Percentiles rank a stretch among this genome's conserved stretches.
Evolutionary conservation across 2,329 filamentous ascomycete genomes (phyloP).

Genomic region (Neonectria ditissima): DNA sequence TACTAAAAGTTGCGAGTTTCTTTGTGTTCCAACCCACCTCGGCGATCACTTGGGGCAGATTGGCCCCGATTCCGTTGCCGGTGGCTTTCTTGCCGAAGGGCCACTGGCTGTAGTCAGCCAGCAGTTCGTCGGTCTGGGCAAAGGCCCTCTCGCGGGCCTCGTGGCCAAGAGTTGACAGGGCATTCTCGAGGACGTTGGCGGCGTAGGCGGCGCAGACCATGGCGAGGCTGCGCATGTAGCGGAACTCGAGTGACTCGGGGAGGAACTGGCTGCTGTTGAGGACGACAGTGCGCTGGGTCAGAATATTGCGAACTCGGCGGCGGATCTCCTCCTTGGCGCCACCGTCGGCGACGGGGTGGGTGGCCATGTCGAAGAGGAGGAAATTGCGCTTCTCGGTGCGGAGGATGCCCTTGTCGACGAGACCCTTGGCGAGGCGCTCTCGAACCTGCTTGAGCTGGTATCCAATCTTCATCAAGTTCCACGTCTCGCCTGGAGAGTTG

Average conservation of each 20-base stretch:
- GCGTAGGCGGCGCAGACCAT: constrained; percentile 99
- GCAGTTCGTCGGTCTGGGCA: constrained; percentile 93
- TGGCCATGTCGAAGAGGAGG: constrained; percentile 99
- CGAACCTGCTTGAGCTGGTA: constrained; percentile 99
- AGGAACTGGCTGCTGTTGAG: constrained; percentile 88
- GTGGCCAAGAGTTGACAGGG: constrained; percentile 91
- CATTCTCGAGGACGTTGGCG: constrained; percentile 97
- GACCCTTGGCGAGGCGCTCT: constrained; percentile 94
- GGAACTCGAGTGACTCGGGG: constrained; percentile 93
- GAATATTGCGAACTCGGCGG: constrained; percentile 88
- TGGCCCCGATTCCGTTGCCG: constrained; percentile 87
- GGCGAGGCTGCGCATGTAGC: constrained; percentile 88
- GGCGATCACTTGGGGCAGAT: constrained; percentile 85
- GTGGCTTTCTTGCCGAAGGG: constrained; percentile 90
- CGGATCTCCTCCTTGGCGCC: constrained; percentile 98
- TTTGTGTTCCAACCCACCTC: constrained; percentile 66
- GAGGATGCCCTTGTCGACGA: constrained; percentile 98
- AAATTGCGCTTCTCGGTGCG: constrained; percentile 99
- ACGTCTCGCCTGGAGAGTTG: constrained; percentile 84
- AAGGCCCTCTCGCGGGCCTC: constrained; percentile 95
- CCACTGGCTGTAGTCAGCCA: constrained; percentile 97
- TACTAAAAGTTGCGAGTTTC: neutral
- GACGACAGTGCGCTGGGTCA: constrained; percentile 94
- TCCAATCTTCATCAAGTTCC: constrained; percentile 99
- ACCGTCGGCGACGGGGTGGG: constrained; percentile 94